Evolutionary conservation across 352 stramenopile genomes (phyloP), one percentile per base, ranked within the genome.

Genomic region (Globisporangium viniferum): DNA sequence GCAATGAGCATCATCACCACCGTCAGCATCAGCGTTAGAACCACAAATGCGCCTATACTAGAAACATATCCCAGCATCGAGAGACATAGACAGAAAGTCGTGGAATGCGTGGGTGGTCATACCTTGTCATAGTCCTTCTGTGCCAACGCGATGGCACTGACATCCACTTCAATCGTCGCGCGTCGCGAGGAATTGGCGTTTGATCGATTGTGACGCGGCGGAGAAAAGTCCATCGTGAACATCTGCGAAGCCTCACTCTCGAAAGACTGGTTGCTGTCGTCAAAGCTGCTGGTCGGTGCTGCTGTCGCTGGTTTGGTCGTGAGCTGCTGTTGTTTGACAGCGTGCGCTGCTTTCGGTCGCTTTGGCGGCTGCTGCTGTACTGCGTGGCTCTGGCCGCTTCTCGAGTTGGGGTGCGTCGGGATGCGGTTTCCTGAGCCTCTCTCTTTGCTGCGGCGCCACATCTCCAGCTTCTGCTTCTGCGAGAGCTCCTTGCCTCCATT

Each of bases 401-500:
- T 61, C 0, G 64, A 60, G 29, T 41, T 31, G 7, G 54, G 7
- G 14, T 54, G 55, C n/a, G 36, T 54, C 9, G 59, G 36, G 5
- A 61, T 62, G 5, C 73, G 69, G 4, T 54, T 65, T 35, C 27
- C 44, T 6, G 44, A 31, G 5, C 33, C 55, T 27, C 27, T 15
- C 49, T 71, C 64, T 20, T 69, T 69, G 59, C 66, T 51, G 1
- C 54, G 64, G 20, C 68, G 53, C 72, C 78, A 82, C 31, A 74
- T 67, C 8, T 59, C 44, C 12, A 72, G 64, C 46, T 69, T 64
- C n/a, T 72, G 68, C 35, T 75, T 66, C 31, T 66, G 75, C 27
- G 59, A 71, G 36, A 66, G 61, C 64, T 20, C 49, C 7, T 51
- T 35, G 18, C n/a, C 20, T 56, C 10, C 49, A 14, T 22, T 56